Evolutionary conservation across 495 filamentous ascomycete species (phyloP).

Genomic region (Penicillium paradoxum): DNA sequence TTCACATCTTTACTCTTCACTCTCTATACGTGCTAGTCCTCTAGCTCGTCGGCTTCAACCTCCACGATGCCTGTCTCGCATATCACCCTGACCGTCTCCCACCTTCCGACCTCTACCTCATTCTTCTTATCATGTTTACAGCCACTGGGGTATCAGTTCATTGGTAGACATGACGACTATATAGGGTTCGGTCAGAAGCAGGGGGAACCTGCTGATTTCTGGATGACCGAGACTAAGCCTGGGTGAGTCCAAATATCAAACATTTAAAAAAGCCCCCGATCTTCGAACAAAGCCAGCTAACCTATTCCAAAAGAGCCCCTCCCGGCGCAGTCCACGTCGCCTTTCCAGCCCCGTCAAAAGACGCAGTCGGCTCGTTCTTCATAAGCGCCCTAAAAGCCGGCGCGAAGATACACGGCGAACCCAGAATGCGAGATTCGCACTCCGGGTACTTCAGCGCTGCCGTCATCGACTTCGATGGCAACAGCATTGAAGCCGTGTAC

Average conservation of each 20-base stretch:
- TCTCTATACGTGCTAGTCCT: constrained; percentile 6
- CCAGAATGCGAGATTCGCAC: constrained; percentile 47
- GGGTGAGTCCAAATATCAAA: constrained; percentile 34
- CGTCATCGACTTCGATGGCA: constrained; percentile 56
- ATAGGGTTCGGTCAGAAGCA: constrained; percentile 54
- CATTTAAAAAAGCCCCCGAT: background rate
- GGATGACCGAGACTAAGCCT: constrained; percentile 51
- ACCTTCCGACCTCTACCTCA: constrained; percentile 71
- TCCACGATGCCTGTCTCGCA: constrained; percentile 53
- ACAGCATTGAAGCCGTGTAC: constrained; percentile 58
- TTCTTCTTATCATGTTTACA: constrained; percentile 75
- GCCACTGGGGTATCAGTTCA: constrained; percentile 69
- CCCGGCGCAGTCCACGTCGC: constrained; percentile 53
- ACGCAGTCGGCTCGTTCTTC: constrained; percentile 56
- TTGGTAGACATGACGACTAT: constrained; percentile 48
- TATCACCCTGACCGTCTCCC: constrained; percentile 60
- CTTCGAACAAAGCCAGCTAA: constrained; percentile 12
- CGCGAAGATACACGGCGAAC: constrained; percentile 52
- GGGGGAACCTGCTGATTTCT: constrained; percentile 53
- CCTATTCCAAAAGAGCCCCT: constrained; percentile 31
- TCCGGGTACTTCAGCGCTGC: constrained; percentile 56
- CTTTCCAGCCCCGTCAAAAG: constrained; percentile 50
- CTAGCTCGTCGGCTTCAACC: constrained; percentile 11
- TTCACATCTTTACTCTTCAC: constrained; percentile 3
- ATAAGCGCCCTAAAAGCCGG: constrained; percentile 53